Conservation (phyloP, 495 filamentous ascomycete species). For the Podospora pseudopauciseta region DNA sequence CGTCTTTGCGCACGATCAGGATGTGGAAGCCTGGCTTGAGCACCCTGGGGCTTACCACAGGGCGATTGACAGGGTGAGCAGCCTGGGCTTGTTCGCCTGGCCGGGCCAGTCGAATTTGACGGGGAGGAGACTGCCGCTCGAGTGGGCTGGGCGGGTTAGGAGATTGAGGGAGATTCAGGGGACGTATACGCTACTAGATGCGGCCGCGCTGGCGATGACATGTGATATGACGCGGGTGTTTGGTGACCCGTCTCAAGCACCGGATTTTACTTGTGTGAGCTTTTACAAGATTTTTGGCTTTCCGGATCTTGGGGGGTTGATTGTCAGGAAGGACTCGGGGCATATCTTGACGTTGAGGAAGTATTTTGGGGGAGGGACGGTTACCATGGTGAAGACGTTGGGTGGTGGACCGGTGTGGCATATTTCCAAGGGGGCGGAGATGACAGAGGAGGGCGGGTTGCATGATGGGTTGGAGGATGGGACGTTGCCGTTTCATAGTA, state of each 20-base stretch:
- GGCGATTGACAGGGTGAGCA: not conserved
- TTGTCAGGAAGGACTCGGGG: slow-evolving; percentile 61
- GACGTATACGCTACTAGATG: slow-evolving; percentile 66
- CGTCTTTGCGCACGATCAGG: slow-evolving; percentile 63
- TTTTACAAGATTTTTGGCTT: slow-evolving; percentile 86
- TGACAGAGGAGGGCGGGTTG: slow-evolving; percentile 5
- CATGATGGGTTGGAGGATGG: slow-evolving; percentile 61
- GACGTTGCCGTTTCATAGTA: slow-evolving; percentile 73
- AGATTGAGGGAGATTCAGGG: slow-evolving; percentile 41
- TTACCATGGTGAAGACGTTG: slow-evolving; percentile 61
- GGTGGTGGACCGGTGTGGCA: slow-evolving; percentile 56
- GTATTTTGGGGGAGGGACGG: slow-evolving; percentile 78
- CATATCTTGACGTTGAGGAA: slow-evolving; percentile 58
- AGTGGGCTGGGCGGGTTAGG: slow-evolving; percentile 52
- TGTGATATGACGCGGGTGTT: slow-evolving; percentile 55
- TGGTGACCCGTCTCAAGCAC: slow-evolving; percentile 53
- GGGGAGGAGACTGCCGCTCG: slow-evolving; percentile 61
- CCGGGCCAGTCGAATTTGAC: slow-evolving; percentile 80
- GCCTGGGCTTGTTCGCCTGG: slow-evolving; percentile 65
- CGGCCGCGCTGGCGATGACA: slow-evolving; percentile 68
- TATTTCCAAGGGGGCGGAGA: slow-evolving; percentile 51
- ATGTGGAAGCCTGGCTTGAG: slow-evolving; percentile 63
- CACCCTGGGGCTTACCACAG: not conserved
- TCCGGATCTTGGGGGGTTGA: slow-evolving; percentile 68
- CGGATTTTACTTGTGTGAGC: slow-evolving; percentile 68